Percentiles rank a stretch among this genome's conserved stretches.
Conservation (phyloP, 2,329 filamentous ascomycete genomes). For the Microdochium paspali region DNA sequence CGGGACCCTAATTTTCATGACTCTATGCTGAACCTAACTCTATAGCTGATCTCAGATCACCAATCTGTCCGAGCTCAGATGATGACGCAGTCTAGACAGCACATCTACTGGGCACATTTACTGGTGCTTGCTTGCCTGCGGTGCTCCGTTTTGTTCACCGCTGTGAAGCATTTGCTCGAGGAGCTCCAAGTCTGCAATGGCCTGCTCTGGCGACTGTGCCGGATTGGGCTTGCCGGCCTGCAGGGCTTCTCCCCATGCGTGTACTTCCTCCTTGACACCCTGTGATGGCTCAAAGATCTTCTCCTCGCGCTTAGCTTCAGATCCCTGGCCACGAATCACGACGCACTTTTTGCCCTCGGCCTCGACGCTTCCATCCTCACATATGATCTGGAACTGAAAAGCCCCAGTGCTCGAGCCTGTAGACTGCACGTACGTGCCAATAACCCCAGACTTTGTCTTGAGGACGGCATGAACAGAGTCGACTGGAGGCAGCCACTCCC, state of each 20-base stretch:
- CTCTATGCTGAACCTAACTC: too few relatives aligned
- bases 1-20: too few relatives aligned
- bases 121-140: slow-evolving; percentile 29
- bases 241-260: slow-evolving; percentile 49
- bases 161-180: slow-evolving; percentile 41
- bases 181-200: slow-evolving; percentile 51
- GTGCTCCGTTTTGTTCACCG: slow-evolving; percentile 30
- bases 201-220: slow-evolving; percentile 47
- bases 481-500: slow-evolving; percentile 50
- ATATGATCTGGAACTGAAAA: slow-evolving; percentile 46
- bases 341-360: slow-evolving; percentile 34
- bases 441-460: slow-evolving; percentile 40
- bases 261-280: slow-evolving; percentile 51
- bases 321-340: slow-evolving; percentile 22
- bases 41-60: too few relatives aligned
- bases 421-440: slow-evolving; percentile 47
- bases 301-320: slow-evolving; percentile 27
- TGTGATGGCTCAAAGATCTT: slow-evolving; percentile 38
- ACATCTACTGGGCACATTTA: too few relatives aligned
- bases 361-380: slow-evolving; percentile 45
- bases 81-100: too few relatives aligned
- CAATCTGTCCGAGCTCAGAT: too few relatives aligned
- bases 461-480: slow-evolving; percentile 57
- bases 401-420: slow-evolving; percentile 45
- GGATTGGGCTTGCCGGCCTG: slow-evolving; percentile 34